These are phyloP conservation scores for Trypanosomatidae sp. DNA, from an alignment of 208 protist species.

Conservation along the genomic window DNA sequence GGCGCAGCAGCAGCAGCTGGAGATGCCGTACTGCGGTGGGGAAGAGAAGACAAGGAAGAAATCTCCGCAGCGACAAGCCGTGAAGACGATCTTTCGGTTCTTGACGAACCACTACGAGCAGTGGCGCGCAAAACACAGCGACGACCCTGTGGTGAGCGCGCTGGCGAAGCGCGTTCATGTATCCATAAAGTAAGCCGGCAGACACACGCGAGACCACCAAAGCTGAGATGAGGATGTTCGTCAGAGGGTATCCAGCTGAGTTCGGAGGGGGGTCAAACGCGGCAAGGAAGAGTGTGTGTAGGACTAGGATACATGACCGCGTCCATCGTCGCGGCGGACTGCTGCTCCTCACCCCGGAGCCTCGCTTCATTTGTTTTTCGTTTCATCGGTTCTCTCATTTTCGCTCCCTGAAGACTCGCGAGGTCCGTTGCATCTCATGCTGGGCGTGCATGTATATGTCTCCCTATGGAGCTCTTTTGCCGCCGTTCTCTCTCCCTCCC, in stretches of 20 bases:
- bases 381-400: not conserved
- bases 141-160: conserved; percentile 13
- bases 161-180: conserved; percentile 33
- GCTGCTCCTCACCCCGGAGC: not conserved
- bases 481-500: not conserved
- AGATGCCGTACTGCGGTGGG: conserved; percentile 51
- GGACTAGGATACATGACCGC: not conserved
- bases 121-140: conserved; percentile 32
- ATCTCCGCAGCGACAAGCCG: conserved; percentile 10
- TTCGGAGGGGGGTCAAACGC: not conserved
- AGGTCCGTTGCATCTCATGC: not conserved
- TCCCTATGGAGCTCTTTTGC: not conserved
- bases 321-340: not conserved
- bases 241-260: not conserved
- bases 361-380: not conserved
- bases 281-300: not conserved
- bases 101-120: conserved; percentile 33
- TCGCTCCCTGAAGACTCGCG: not conserved
- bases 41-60: conserved; percentile 30
- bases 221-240: not conserved
- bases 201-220: not conserved
- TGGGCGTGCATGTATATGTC: conserved; percentile 1
- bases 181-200: conserved; percentile 11
- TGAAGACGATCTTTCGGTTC: conserved; percentile 38
- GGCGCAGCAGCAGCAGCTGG: conserved; percentile 13